These are phyloP conservation scores for Leccinum rimulosum DNA, from an alignment of 768 basidiomycete genomes.

Conservation along the genomic window DNA sequence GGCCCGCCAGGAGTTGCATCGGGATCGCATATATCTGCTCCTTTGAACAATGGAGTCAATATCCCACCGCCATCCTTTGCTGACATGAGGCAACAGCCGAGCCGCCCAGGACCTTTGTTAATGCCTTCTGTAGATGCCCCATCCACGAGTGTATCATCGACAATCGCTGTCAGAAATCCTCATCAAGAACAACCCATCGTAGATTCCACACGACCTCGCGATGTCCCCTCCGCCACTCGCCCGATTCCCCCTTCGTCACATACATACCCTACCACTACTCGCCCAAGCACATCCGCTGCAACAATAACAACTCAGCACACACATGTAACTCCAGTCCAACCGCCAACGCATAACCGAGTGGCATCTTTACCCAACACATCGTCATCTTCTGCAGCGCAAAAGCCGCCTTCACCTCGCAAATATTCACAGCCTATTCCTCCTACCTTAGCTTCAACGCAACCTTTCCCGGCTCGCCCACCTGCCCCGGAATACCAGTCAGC, in stretches of 20 bases:
- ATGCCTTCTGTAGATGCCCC: slow-evolving; percentile 17
- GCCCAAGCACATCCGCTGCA: slow-evolving; percentile 18
- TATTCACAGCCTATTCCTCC: slow-evolving; percentile 26
- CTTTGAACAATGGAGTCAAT: slow-evolving; percentile 2
- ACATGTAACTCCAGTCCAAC: slow-evolving; percentile 23
- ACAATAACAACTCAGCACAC: slow-evolving; percentile 20
- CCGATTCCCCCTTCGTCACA: slow-evolving; percentile 20
- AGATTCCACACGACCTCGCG: slow-evolving; percentile 27
- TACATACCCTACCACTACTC: slow-evolving; percentile 23
- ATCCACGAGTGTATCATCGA: slow-evolving; percentile 10
- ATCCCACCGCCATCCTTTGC: slow-evolving; percentile 9
- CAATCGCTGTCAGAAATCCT: slow-evolving; percentile 15
- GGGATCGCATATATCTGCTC: slow-evolving; percentile 8
- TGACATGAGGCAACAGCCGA: slow-evolving; percentile 23
- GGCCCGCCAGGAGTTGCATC: slow-evolving; percentile 3
- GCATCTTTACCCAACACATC: slow-evolving; percentile 35
- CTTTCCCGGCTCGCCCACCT: slow-evolving; percentile 29
- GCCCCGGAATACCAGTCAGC: slow-evolving; percentile 17
- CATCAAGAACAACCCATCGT: slow-evolving; percentile 19
- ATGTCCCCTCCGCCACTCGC: slow-evolving; percentile 19
- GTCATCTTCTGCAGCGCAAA: slow-evolving; percentile 15
- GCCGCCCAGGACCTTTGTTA: slow-evolving; percentile 14
- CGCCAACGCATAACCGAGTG: slow-evolving; percentile 33
- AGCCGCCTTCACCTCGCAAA: slow-evolving; percentile 30
- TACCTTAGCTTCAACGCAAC: slow-evolving; percentile 26